These are phyloP conservation scores for Fibroporia radiculosa DNA, from an alignment of 768 basidiomycete species.

Conservation along the genomic window DNA sequence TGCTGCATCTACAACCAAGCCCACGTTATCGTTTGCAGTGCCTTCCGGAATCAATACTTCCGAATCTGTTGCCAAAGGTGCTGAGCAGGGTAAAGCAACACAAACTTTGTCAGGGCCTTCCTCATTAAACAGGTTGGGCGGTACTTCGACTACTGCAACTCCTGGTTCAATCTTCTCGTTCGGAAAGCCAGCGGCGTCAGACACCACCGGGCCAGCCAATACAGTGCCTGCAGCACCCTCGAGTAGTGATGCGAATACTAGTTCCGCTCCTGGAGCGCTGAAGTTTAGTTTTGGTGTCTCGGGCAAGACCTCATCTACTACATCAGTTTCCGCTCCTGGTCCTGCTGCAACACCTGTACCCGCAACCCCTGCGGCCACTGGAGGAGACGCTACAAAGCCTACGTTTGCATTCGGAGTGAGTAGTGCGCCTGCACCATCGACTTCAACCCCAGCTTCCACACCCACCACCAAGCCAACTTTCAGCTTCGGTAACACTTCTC, in stretches of 20 bases:
- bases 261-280: slow-evolving; percentile 20
- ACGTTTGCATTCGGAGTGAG: slow-evolving; percentile 9
- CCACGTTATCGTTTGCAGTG: slow-evolving; percentile 9
- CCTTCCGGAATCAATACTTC: slow-evolving; percentile 13
- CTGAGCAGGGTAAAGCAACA: not conserved
- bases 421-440: not conserved
- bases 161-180: slow-evolving; percentile 1
- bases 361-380: slow-evolving; percentile 11
- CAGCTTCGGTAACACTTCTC: slow-evolving; percentile 1
- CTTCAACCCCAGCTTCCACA: not conserved
- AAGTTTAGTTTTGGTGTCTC: slow-evolving; percentile 34
- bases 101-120: not conserved
- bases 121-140: not conserved
- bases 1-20: slow-evolving; percentile 5
- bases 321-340: not conserved
- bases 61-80: not conserved
- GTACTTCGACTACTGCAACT: not conserved
- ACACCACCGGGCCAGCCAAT: slow-evolving; percentile 4
- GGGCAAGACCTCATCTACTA: slow-evolving; percentile 7
- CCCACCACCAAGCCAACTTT: not conserved
- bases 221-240: slow-evolving; percentile 5
- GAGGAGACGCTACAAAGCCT: not conserved
- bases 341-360: slow-evolving; percentile 12
- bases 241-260: slow-evolving; percentile 7
- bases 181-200: not conserved